Evolutionary conservation across 768 basidiomycete species (phyloP).

Genomic region (Zangia roseola): DNA sequence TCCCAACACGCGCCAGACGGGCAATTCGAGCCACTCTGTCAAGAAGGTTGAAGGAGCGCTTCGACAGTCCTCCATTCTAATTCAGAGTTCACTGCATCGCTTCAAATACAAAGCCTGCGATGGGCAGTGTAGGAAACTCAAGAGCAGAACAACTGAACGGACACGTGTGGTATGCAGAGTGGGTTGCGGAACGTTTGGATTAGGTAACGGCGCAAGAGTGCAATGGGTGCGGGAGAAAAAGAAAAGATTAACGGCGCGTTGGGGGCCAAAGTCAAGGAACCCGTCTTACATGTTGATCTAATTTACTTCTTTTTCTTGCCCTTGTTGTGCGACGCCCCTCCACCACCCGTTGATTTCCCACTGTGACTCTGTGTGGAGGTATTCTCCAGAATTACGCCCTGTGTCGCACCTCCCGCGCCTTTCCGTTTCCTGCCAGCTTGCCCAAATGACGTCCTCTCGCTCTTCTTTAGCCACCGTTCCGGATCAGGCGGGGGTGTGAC

Average conservation of each 20-base stretch:
- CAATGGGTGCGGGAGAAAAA: conserved; percentile 14
- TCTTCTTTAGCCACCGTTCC: conserved; percentile 88
- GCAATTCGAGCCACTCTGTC: conserved; percentile 15
- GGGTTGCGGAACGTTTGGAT: conserved; percentile 16
- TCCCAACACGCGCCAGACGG: conserved; percentile 27
- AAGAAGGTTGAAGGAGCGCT: not conserved
- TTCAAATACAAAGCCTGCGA: not conserved
- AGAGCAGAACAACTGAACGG: not conserved
- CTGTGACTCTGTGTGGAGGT: conserved; percentile 21
- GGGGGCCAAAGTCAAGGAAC: conserved; percentile 14
- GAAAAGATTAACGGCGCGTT: conserved; percentile 24
- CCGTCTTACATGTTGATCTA: conserved; percentile 24
- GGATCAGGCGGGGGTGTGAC: conserved; percentile 83
- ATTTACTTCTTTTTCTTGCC: conserved; percentile 69
- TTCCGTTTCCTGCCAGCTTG: conserved; percentile 53
- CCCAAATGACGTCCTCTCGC: conserved; percentile 60
- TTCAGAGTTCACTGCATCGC: not conserved
- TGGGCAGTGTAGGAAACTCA: not conserved
- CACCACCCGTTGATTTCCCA: conserved; percentile 38
- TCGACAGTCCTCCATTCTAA: not conserved
- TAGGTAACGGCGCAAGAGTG: conserved; percentile 30
- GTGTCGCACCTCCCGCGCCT: conserved; percentile 63
- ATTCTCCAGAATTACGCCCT: conserved; percentile 47
- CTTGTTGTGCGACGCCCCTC: conserved; percentile 41
- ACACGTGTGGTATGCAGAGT: conserved; percentile 20